Evolutionary conservation across 1,284 basidiomycete genomes (phyloP), one percentile per base, ranked within the genome.

Genomic region (Grifola frondosa): DNA sequence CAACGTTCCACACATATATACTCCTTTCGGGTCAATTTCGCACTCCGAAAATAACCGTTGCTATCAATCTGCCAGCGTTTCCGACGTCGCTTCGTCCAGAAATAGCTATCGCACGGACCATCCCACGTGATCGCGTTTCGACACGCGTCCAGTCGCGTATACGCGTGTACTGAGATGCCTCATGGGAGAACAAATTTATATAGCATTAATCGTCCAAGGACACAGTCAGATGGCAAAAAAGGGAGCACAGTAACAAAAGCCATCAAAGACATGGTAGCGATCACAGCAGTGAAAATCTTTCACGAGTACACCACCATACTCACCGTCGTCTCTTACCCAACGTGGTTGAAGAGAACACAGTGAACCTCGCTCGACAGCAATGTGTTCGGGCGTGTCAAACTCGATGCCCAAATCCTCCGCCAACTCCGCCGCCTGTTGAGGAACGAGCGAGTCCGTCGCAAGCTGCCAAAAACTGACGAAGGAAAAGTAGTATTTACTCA

Each of bases 341-440:
- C 16, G 52, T 44, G 22, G 42, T 35, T 16, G 26, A 19, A 11
- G 50, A 21, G 55, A 50, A 54, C 76, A 83, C 9, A 84, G 61
- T 39, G 70, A 52, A 4, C 76, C 68, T 26, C 67, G 65, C 61
- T 86, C 83, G 28, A 90, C 61, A 15, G 63, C 60, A 19, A 53
- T 46, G 58, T 89, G 87, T 63, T 89, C 88, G 1, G 68, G 44
- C 7, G 81, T 79, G 56, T 91, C 88, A 30, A 71, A 64, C 64
- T 91, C 88, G 44, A 91, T 76, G 4, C 87, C 87, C 11, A 91
- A 74, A 40, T 87, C 81, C 59, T 89, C 88, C 13, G 71, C 73
- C 12, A 91, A 75, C 30, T 66, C 68, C 9, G 63, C 58, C 1
- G 81, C 75, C 32, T 88, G 82, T 59, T 80, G 77, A 30, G 81